Conservation (phyloP, 1,284 basidiomycete species). For the Papiliotrema nemorosa region DNA sequence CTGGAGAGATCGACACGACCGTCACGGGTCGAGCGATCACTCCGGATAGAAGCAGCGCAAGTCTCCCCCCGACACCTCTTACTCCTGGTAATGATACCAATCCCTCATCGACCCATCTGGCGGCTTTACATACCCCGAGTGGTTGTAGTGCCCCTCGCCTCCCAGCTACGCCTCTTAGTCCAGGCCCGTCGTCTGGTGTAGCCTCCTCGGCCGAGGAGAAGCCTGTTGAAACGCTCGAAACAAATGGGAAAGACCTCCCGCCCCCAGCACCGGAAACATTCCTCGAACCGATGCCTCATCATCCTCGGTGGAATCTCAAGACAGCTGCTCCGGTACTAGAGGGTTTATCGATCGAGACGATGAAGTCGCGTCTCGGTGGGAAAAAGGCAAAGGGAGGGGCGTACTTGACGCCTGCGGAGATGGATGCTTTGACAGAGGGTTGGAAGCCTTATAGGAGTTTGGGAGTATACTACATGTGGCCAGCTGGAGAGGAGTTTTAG, state of each 20-base stretch:
- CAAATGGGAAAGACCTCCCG: conserved; percentile 15
- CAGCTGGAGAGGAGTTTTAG: conserved; percentile 37
- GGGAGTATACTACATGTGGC: conserved; percentile 54
- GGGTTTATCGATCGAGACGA: conserved; percentile 59
- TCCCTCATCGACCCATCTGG: conserved; percentile 1
- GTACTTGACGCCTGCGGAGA: conserved; percentile 73
- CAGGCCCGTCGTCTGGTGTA: not conserved
- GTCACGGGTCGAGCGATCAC: conserved; percentile 5
- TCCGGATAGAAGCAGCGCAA: not conserved
- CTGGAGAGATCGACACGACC: conserved; percentile 14
- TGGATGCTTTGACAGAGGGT: conserved; percentile 68
- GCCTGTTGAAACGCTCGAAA: conserved; percentile 16
- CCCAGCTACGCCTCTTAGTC: conserved; percentile 19
- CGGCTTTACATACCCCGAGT: conserved; percentile 11
- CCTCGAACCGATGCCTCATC: conserved; percentile 27
- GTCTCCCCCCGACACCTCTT: conserved; percentile 23
- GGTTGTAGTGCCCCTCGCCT: not conserved
- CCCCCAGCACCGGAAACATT: conserved; percentile 30
- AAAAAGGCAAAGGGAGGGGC: conserved; percentile 75
- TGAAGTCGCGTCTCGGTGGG: conserved; percentile 65
- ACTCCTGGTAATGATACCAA: conserved; percentile 11
- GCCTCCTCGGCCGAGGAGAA: not conserved
- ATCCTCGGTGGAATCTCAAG: conserved; percentile 6
- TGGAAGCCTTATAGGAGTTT: conserved; percentile 79
- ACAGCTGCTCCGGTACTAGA: conserved; percentile 55